These are phyloP conservation scores for Haematococcus lacustris DNA, from an alignment of 139 green algal species.

Conservation along the genomic window DNA sequence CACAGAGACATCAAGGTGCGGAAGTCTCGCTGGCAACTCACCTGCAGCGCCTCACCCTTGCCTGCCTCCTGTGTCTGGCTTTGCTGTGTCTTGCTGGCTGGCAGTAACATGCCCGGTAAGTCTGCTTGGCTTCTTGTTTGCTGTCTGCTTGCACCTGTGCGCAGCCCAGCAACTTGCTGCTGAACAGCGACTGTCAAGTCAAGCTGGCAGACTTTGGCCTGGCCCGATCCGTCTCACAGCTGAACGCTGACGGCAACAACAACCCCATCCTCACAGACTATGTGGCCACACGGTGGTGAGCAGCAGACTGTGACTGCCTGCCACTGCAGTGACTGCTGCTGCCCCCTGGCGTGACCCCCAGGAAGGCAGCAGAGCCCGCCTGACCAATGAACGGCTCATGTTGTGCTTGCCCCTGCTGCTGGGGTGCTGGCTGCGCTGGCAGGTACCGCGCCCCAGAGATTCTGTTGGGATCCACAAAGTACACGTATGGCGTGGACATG, in stretches of 20 bases:
- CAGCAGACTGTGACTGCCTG: not conserved
- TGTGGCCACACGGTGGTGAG: constrained; percentile 86
- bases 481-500: constrained; percentile 97
- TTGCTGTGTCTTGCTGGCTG: too few relatives aligned
- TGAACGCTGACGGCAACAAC: constrained; percentile 40
- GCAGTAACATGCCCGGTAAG: too few relatives aligned
- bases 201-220: constrained; percentile 97
- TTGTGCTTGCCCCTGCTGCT: not conserved
- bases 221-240: constrained; percentile 55
- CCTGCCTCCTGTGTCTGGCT: not conserved
- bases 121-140: too few relatives aligned
- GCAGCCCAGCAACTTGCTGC: constrained; percentile 93
- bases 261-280: constrained; percentile 94
- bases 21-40: not conserved
- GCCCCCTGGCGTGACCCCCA: too few relatives aligned
- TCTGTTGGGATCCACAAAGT: constrained; percentile 85
- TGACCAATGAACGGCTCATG: not conserved
- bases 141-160: too few relatives aligned
- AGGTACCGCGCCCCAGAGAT: constrained; percentile 97
- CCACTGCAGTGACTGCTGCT: too few relatives aligned
- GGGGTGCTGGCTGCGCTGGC: constrained; percentile 41
- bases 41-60: not conserved
- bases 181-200: constrained; percentile 95
- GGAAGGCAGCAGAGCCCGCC: too few relatives aligned
- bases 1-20: constrained; percentile 94